Evolutionary conservation across 2,329 filamentous ascomycete genomes (phyloP).

Genomic region (Sporothrix dimorphospora): DNA sequence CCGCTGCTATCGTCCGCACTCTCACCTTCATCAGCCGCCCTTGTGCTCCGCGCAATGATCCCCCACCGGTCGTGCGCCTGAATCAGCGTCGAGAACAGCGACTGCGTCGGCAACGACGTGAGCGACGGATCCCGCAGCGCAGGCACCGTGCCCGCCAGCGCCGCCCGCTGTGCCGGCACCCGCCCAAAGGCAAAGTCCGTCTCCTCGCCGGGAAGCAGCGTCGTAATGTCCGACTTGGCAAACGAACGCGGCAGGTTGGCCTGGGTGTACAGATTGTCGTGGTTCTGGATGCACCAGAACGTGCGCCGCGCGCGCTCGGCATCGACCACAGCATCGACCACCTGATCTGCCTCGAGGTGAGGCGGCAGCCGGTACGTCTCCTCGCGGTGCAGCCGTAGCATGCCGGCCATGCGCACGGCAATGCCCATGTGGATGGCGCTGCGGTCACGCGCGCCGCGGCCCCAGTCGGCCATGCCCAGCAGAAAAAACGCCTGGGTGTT

Average conservation of each 20-base stretch:
- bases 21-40: not conserved
- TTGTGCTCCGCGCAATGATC: constrained; percentile 50
- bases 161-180: constrained; percentile 54
- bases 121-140: constrained; percentile 51
- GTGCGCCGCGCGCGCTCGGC: constrained; percentile 60
- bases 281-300: constrained; percentile 61
- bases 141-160: constrained; percentile 55
- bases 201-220: constrained; percentile 58
- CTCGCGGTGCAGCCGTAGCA: constrained; percentile 58
- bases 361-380: constrained; percentile 51
- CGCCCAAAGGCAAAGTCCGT: constrained; percentile 53
- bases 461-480: constrained; percentile 61
- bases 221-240: constrained; percentile 55
- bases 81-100: constrained; percentile 58
- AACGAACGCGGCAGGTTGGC: constrained; percentile 55
- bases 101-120: constrained; percentile 50
- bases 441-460: constrained; percentile 55
- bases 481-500: constrained; percentile 55
- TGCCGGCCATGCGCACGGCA: constrained; percentile 56
- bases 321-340: constrained; percentile 48
- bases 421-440: constrained; percentile 50
- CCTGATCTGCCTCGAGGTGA: not conserved
- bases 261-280: constrained; percentile 59
- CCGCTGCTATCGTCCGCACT: not conserved
- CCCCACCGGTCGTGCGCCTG: constrained; percentile 60